These are phyloP conservation scores for Spergularia marina DNA, from an alignment of 148 eudicot species.

Conservation along the genomic window DNA sequence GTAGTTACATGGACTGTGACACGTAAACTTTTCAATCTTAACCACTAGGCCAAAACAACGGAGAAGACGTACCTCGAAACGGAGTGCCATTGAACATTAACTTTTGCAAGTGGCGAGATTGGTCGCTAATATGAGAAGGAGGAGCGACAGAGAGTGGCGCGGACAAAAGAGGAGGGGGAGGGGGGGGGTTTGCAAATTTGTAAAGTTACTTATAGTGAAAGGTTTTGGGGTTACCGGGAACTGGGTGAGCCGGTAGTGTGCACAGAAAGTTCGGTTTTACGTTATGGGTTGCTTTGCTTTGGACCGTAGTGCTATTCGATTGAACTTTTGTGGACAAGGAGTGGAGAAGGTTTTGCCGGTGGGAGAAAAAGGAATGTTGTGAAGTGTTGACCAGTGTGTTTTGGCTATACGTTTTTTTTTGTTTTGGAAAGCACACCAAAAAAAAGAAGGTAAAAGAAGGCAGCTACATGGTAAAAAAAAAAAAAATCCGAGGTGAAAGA, in stretches of 20 bases:
- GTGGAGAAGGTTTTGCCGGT: background rate
- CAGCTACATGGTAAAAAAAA: too few species aligned
- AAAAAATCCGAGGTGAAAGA: too few species aligned
- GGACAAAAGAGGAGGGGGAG: too few species aligned
- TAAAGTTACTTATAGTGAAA: background rate
- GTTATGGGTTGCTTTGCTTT: too few species aligned
- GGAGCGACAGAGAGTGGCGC: too few species aligned
- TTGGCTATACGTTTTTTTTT: background rate
- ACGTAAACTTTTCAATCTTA: background rate
- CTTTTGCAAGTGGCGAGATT: background rate
- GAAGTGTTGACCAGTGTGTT: constrained; percentile 1
- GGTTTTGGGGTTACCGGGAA: background rate
- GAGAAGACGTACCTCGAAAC: constrained; percentile 22
- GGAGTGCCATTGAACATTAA: constrained; percentile 23
- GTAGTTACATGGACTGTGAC: too few species aligned
- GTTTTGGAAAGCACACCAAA: background rate
- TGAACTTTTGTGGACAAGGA: background rate
- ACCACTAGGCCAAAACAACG: background rate
- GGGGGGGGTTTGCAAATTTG: background rate
- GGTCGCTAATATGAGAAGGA: too few species aligned
- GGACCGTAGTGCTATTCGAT: too few species aligned
- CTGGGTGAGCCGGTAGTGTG: background rate
- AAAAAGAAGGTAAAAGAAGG: background rate
- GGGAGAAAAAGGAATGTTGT: background rate
- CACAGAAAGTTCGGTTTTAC: too few species aligned